Base-by-base conservation (phyloP, 2,329 filamentous ascomycete species). In the Fusarium sp. region DNA sequence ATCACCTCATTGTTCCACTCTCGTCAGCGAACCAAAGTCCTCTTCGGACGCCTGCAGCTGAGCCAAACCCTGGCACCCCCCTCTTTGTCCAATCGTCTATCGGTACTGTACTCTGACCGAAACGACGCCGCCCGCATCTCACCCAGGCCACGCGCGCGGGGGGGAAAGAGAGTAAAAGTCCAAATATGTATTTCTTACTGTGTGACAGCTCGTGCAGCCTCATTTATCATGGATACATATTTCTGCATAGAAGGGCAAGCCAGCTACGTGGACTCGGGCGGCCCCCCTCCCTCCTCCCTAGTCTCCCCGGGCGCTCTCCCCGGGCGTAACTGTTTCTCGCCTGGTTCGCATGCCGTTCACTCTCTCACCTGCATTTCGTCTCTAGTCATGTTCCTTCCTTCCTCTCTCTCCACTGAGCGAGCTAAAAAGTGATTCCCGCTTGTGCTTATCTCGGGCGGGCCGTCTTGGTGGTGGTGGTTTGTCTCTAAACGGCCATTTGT, bases 161-260 rank as follows among this genome's bases (percentile, higher is more conserved):
- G 38, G 31, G 38, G 58, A n/a, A 42, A 50, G 50, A 27, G 59
- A 38, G 42, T 31, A 27, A 35, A 13, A 35, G 34, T 35, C 22
- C 42, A 47, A 16, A 52, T 29, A 50, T 31, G 24, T 29, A 31
- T 34, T 50, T 40, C n/a, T 59, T 60, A 47, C 59, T 72, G 68
- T 59, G 62, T 64, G 65, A 47, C 66, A 38, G 34, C 50, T 31
- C 61, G 69, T 72, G 63, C 71, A 74, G 73, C 73, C 73, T 76
- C 69, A 70, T 76, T 76, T 71, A 64, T 63, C 67, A 67, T 67
- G 64, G 34, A 35, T 42, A 31, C 29, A 31, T 31, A 11, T 63
- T 45, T 35, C 34, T 35, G 57, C 71, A 35, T 59, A 69, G 47
- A 62, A 69, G 65, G 65, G 61, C 64, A 72, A 72, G 59, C 50